phyloP scores from a whole-genome alignment of 2,329 filamentous ascomycete genomes.

The Metarhizium brunneum region DNA sequence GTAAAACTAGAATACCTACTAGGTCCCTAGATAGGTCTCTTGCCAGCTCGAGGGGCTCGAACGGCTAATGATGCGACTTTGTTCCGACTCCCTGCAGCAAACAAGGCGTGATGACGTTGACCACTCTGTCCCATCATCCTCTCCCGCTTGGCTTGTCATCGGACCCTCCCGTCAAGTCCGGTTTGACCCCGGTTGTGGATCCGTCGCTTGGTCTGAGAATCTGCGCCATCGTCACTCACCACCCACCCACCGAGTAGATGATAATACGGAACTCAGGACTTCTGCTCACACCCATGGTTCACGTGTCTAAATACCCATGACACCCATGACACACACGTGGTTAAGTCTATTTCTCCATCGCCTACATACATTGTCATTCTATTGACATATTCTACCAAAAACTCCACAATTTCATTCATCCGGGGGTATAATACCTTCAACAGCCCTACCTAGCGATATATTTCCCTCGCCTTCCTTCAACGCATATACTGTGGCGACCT shows the following conservation, averaged over 20 bases:
- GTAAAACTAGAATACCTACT: too few relatives aligned
- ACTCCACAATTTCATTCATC: not conserved
- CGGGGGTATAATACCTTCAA: not conserved
- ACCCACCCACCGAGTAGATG: too few relatives aligned
- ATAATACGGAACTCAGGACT: too few relatives aligned
- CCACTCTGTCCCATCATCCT: not conserved
- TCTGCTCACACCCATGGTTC: too few relatives aligned
- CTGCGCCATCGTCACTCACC: too few relatives aligned
- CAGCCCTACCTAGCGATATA: not conserved
- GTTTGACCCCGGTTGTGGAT: not conserved
- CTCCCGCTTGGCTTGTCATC: not conserved
- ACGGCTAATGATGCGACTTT: too few relatives aligned
- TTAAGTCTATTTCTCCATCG: not conserved
- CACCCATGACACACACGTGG: not conserved
- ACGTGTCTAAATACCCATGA: too few relatives aligned
- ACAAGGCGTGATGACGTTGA: not conserved
- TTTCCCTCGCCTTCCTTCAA: not conserved
- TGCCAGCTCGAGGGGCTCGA: too few relatives aligned
- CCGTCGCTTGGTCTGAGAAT: too few relatives aligned
- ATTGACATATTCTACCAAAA: not conserved
- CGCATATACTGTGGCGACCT: conserved; percentile 2
- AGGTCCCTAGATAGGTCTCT: too few relatives aligned
- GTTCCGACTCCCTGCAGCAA: not conserved
- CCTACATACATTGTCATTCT: not conserved
- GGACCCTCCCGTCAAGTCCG: not conserved